Evolutionary conservation across 2,329 filamentous ascomycete genomes (phyloP), one percentile per base, ranked within the genome.

Genomic region (Colletotrichum filicis): DNA sequence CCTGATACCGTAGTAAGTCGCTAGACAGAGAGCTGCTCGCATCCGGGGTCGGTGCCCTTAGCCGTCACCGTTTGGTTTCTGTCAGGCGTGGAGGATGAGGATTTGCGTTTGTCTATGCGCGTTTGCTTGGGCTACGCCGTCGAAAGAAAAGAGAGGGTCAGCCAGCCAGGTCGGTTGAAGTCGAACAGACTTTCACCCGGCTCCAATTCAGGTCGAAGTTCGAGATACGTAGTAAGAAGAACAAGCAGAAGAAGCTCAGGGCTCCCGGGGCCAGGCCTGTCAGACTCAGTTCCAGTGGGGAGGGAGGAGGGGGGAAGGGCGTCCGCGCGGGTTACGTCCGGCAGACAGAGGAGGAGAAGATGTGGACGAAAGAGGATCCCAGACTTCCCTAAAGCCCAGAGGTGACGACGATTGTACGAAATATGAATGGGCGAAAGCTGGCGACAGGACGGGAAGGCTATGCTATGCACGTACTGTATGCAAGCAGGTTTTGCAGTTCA

Each of bases 401-500:
- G 49, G 66, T 73, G 71, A 73, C 66, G 56, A 71, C 49, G 56
- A 52, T 61, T 65, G 66, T 71, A 70, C 71, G 60, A 73, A 73
- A 73, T 71, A 37, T 61, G 71, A 66, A 73, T 73, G 66, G 58
- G 60, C 69, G 35, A 59, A 59, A 46, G 32, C 7, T 26, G 37
- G 52, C 57, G 52, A 72, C 66, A 73, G 61, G 56, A 53, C 71
- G 56, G 71, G 55, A 73, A 61, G 66, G 56, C 56, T 70, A 66
- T 66, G 60, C 71, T 57, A 66, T 60, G 68, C 53, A 73, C 35
- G 42, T 71, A 55, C 8, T 63, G 61, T 55, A 72, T 74, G 71
- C 71, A 74, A 74, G 71, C 71, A 74, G 62, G 71, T 74, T 74
- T 74, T 68, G 58, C 42, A 55, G 71, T 74, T 74, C 71, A 74